Percentiles rank a stretch among this genome's conserved stretches.
Evolutionary conservation across 306 rosid species (phyloP).

Genomic region (Mimosa bimucronata): DNA sequence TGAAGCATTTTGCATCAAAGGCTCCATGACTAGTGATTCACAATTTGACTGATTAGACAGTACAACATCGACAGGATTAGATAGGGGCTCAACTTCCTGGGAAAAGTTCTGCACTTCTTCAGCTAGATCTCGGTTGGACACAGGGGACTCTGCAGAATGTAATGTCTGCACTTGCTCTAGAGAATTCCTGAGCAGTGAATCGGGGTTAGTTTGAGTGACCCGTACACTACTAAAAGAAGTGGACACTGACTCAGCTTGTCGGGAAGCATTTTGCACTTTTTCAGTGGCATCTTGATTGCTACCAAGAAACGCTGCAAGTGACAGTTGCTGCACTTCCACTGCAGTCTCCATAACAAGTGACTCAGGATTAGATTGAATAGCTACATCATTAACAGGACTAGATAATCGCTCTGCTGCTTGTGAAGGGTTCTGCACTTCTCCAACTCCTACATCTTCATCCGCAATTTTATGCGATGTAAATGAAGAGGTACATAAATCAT

Average conservation of each 20-base stretch:
- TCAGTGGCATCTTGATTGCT: slow-evolving; percentile 4
- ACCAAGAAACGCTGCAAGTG: slow-evolving; percentile 30
- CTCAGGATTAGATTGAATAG: slow-evolving; percentile 25
- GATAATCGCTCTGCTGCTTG: slow-evolving; percentile 22
- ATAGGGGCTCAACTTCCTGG: not conserved
- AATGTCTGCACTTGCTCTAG: not conserved
- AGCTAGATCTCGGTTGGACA: not conserved
- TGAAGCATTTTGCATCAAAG: no score
- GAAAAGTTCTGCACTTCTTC: not conserved
- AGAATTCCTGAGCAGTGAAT: not conserved
- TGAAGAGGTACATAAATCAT: slow-evolving; percentile 27
- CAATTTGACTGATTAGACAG: slow-evolving; percentile 1
- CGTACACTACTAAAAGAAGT: slow-evolving; percentile 16
- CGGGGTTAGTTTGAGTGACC: not conserved
- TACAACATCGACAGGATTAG: slow-evolving; percentile 25
- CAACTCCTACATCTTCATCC: slow-evolving; percentile 11
- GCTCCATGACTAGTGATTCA: slow-evolving; percentile 26
- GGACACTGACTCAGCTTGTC: not conserved
- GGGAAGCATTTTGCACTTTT: not conserved
- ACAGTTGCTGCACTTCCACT: slow-evolving; percentile 24
- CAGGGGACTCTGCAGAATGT: not conserved
- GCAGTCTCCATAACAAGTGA: slow-evolving; percentile 29
- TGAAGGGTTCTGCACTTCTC: slow-evolving; percentile 34
- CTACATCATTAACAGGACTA: slow-evolving; percentile 14
- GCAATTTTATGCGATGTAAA: slow-evolving; percentile 11